These are phyloP conservation scores for Xylaria hypoxylon DNA, from an alignment of 2,329 filamentous ascomycete species.

Conservation along the genomic window DNA sequence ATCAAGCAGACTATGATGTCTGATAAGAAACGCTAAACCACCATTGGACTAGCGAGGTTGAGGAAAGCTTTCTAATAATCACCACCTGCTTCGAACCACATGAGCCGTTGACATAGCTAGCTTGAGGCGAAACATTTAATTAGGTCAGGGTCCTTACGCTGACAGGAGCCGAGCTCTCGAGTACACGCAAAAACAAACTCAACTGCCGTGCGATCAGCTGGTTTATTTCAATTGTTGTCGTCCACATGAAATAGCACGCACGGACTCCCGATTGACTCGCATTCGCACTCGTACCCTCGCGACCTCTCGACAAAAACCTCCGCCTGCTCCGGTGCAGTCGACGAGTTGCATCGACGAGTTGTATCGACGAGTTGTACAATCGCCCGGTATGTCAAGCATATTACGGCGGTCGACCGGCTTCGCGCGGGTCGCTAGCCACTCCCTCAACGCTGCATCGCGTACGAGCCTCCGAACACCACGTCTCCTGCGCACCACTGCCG, in stretches of 20 bases:
- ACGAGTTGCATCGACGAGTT: constrained; percentile 37
- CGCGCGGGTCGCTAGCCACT: constrained; percentile 45
- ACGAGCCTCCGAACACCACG: constrained; percentile 44
- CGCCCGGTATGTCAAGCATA: constrained; percentile 51
- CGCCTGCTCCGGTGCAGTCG: constrained; percentile 40
- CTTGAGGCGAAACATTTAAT: constrained; percentile 39
- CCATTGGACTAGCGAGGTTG: constrained; percentile 35
- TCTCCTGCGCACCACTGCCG: constrained; percentile 43
- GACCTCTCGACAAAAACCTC: constrained; percentile 34
- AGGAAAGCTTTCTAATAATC: constrained; percentile 44
- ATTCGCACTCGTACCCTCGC: constrained; percentile 25
- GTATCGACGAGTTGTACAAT: constrained; percentile 40
- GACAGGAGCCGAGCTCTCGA: constrained; percentile 2
- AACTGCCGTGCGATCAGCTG: not conserved
- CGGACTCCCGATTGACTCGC: constrained; percentile 27
- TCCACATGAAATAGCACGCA: constrained; percentile 43
- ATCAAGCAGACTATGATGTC: constrained; percentile 17
- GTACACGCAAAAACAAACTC: not conserved
- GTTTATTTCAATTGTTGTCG: constrained; percentile 20
- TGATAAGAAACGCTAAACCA: constrained; percentile 26
- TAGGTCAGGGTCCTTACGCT: constrained; percentile 2
- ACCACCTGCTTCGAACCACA: constrained; percentile 39
- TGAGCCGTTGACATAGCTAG: constrained; percentile 28
- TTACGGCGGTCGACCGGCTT: constrained; percentile 49
- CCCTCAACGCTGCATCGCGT: constrained; percentile 43